These are phyloP conservation scores for Ascochyta lentis DNA, from an alignment of 2,329 filamentous ascomycete genomes.

Conservation along the genomic window DNA sequence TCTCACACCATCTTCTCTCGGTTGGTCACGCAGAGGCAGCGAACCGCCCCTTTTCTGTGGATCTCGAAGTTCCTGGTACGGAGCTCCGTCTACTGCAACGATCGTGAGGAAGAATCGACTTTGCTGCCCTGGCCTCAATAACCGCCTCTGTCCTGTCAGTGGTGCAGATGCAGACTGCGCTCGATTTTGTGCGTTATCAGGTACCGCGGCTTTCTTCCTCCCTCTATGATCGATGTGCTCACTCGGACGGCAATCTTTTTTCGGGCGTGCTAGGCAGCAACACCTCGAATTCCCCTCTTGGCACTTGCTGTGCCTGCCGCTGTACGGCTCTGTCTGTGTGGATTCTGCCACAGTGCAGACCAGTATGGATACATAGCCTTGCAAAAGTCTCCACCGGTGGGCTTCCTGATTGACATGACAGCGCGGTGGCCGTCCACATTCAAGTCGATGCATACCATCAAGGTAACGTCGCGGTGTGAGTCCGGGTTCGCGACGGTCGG, in stretches of 20 bases:
- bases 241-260: not conserved
- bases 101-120: too few relatives aligned
- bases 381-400: not conserved
- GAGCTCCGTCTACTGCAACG: too few relatives aligned
- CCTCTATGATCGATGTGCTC: not conserved
- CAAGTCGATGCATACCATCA: not conserved
- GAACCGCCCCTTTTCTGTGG: too few relatives aligned
- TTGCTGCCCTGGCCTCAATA: too few relatives aligned
- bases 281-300: too few relatives aligned
- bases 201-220: not conserved
- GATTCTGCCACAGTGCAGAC: too few relatives aligned
- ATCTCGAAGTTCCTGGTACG: too few relatives aligned
- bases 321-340: not conserved
- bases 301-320: not conserved
- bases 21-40: too few relatives aligned
- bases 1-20: too few relatives aligned
- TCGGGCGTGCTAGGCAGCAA: not conserved
- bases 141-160: not conserved
- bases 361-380: too few relatives aligned
- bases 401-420: not conserved
- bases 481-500: not conserved
- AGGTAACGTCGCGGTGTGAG: not conserved
- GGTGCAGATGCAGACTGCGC: not conserved
- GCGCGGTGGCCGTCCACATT: not conserved
- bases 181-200: not conserved